Evolutionary conservation across 768 basidiomycete species (phyloP).

Genomic region (Tricholoma hemisulphureum): DNA sequence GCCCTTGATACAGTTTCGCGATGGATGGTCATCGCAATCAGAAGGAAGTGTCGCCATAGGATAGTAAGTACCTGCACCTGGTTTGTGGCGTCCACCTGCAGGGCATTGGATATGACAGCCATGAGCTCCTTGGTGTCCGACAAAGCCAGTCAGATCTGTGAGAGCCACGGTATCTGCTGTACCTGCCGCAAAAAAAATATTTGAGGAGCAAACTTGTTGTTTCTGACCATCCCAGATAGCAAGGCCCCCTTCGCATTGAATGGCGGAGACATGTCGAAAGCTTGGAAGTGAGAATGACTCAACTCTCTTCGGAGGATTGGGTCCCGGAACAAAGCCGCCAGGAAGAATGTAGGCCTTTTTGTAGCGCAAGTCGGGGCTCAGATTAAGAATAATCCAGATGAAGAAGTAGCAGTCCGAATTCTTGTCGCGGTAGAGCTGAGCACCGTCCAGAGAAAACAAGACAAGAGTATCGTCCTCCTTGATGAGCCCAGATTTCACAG

Average conservation of each 20-base stretch:
- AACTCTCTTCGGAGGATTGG: too few species aligned
- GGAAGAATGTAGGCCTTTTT: not conserved
- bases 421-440: too few species aligned
- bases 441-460: too few species aligned
- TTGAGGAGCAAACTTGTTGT: not conserved
- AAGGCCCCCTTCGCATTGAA: not conserved
- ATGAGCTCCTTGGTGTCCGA: not conserved
- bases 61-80: not conserved
- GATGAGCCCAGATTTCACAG: too few species aligned
- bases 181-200: not conserved
- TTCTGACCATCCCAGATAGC: not conserved
- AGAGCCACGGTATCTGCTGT: not conserved
- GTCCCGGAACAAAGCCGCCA: not conserved
- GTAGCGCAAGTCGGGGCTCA: not conserved
- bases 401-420: too few species aligned
- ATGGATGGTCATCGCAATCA: not conserved
- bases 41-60: not conserved
- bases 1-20: not conserved
- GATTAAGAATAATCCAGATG: too few species aligned
- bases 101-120: not conserved
- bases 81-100: too few species aligned
- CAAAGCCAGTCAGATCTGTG: not conserved
- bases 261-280: not conserved
- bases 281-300: not conserved
- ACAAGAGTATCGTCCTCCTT: too few species aligned